Percentiles rank a stretch among this genome's conserved stretches.
These are phyloP conservation scores for Helicostylum pulchrum DNA, from an alignment of 192 early-diverging fungal genomes.

Conservation along the genomic window DNA sequence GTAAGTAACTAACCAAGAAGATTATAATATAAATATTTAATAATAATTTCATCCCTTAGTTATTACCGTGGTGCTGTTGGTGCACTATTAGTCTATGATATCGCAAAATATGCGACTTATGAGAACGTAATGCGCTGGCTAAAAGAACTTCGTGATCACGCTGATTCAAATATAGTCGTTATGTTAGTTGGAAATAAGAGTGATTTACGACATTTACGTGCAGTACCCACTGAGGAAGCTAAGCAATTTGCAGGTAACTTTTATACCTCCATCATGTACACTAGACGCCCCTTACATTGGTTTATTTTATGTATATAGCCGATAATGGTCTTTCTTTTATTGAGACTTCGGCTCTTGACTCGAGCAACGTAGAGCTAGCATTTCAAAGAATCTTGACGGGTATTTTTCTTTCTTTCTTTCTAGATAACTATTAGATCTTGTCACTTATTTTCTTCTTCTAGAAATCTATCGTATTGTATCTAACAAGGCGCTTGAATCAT, in stretches of 20 bases:
- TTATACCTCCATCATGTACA: conserved; percentile 14
- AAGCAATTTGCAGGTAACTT: conserved; percentile 89
- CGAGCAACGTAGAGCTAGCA: conserved; percentile 94
- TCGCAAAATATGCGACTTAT: conserved; percentile 93
- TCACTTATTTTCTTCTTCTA: conserved; percentile 27
- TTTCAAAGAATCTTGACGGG: conserved; percentile 96
- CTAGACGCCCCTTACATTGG: background rate
- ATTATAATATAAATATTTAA: conserved; percentile 34
- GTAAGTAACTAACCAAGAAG: conserved; percentile 35
- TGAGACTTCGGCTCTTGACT: conserved; percentile 97
- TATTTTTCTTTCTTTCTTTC: conserved; percentile 42
- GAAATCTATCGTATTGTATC: conserved; percentile 97
- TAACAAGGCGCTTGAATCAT: conserved; percentile 90
- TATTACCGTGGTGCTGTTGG: conserved; percentile 99
- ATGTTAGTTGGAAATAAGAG: conserved; percentile 99
- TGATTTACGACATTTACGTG: conserved; percentile 93
- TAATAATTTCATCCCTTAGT: conserved; percentile 35
- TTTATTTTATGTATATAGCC: background rate
- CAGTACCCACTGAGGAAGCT: conserved; percentile 98
- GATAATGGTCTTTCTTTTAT: conserved; percentile 81
- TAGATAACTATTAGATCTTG: background rate
- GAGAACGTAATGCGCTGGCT: conserved; percentile 97
- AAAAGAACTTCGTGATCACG: conserved; percentile 96
- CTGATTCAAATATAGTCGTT: conserved; percentile 97
- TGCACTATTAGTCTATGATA: conserved; percentile 95